Evolutionary conservation across 2,329 filamentous ascomycete genomes (phyloP).

Genomic region (Phialemoniopsis sp.): DNA sequence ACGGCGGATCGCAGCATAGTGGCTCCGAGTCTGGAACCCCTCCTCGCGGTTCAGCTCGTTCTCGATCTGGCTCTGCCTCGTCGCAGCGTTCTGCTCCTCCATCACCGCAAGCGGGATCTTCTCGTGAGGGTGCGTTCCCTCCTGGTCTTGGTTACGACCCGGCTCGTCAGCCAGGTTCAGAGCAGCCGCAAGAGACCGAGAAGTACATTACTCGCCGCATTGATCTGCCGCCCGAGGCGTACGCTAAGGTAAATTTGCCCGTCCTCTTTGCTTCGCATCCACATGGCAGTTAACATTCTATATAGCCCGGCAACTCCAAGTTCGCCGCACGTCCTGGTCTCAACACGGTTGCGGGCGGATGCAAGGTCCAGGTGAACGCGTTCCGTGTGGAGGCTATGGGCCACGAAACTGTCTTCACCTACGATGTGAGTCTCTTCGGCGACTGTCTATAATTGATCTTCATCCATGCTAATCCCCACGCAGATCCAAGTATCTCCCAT

Average conservation of each 20-base stretch:
- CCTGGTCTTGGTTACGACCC: slow-evolving; percentile 37
- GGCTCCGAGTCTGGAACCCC: neutral
- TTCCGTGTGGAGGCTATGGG: slow-evolving; percentile 64
- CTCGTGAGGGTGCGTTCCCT: slow-evolving; percentile 7
- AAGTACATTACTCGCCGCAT: slow-evolving; percentile 35
- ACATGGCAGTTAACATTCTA: slow-evolving; percentile 7
- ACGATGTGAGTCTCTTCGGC: slow-evolving; percentile 64
- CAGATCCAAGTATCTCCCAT: slow-evolving; percentile 20
- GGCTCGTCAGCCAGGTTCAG: too few species aligned
- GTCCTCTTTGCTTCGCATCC: neutral
- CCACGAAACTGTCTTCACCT: slow-evolving; percentile 67
- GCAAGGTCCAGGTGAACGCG: slow-evolving; percentile 64
- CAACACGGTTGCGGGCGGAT: slow-evolving; percentile 52
- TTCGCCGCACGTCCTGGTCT: slow-evolving; percentile 47
- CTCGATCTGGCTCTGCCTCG: slow-evolving; percentile 1
- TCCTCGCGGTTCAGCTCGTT: neutral
- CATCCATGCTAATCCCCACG: slow-evolving; percentile 48
- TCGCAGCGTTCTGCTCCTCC: neutral
- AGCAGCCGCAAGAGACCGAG: too few species aligned
- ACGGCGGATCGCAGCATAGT: slow-evolving; percentile 1
- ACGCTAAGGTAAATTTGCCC: slow-evolving; percentile 25
- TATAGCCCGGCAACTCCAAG: slow-evolving; percentile 13
- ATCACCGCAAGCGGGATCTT: neutral
- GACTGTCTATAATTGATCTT: slow-evolving; percentile 4
- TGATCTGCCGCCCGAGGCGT: slow-evolving; percentile 57